phyloP scores from a whole-genome alignment of 306 rosid species.

The Prunus persica region DNA sequence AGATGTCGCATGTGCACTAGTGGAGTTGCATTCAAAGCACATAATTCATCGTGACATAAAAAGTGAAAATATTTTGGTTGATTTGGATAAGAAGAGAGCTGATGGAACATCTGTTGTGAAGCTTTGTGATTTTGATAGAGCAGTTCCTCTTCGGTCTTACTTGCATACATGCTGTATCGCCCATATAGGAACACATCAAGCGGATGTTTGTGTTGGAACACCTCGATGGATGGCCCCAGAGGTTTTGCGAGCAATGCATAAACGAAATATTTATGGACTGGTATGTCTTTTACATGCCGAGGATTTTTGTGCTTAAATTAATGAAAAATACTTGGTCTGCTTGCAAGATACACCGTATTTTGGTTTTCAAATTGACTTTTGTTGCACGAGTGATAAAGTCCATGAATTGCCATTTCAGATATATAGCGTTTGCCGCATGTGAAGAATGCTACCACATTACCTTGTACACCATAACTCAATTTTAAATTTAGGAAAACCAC shows the following conservation, averaged over 20 bases:
- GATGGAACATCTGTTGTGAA: conserved; percentile 79
- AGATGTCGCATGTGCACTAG: conserved; percentile 81
- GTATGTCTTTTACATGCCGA: conserved; percentile 35
- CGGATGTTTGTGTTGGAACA: conserved; percentile 86
- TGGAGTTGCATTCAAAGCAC: conserved; percentile 83
- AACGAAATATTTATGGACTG: conserved; percentile 62
- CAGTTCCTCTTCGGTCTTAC: conserved; percentile 79
- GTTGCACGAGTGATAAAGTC: not conserved
- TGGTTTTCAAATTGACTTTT: not conserved
- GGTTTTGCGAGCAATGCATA: conserved; percentile 78
- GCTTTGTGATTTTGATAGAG: conserved; percentile 97
- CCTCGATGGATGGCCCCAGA: conserved; percentile 99
- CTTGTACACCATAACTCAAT: not conserved
- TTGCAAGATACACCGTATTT: too few relatives aligned
- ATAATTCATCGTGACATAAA: conserved; percentile 93
- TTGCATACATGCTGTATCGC: conserved; percentile 86
- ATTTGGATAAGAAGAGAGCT: conserved; percentile 62
- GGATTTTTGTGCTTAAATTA: too few relatives aligned
- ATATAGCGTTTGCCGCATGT: too few relatives aligned
- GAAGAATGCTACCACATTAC: not conserved
- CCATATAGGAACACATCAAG: conserved; percentile 75
- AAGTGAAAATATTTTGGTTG: conserved; percentile 85
- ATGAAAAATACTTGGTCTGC: too few relatives aligned
- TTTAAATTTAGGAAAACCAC: not conserved
- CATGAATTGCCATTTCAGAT: not conserved